Base-by-base conservation (phyloP, 2,329 filamentous ascomycete genomes). In the Rutstroemia sp. region DNA sequence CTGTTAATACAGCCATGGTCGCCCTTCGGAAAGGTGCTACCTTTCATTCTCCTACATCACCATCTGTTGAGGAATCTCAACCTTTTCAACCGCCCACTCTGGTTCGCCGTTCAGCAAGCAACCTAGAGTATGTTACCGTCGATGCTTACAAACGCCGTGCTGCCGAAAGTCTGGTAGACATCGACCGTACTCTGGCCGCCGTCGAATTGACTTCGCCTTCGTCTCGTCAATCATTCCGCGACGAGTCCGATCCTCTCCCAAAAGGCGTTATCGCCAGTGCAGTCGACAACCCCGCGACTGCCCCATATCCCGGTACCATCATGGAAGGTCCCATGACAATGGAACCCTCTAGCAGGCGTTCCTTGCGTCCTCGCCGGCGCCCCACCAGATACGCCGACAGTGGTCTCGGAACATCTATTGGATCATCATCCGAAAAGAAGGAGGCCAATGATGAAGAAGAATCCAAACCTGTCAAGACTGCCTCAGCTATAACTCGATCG, bases 381-480 rank as follows among this genome's bases (percentile, higher is more conserved):
- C 74, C 75, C 58, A 77, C 76, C 45, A 79, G 84, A 68, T 81
- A 84, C 67, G 94, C 89, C 16, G 92, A 96, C 74, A 95, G 91
- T 70, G 92, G 90, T 54, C 77, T 96, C 61, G 92, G 92, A 52
- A 88, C 89, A 45, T 96, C 91, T 44, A 78, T 96, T 66, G 81
- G 78, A 48, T 78, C 75, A 37, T 71, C 73, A 55, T 75, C 74
- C 56, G 77, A 81, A 61, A 79, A 82, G 69, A 70, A 74, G 62
- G 64, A 63, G 57, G 60, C 72, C 61, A 75, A 73, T 58, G 70
- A 76, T 5, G 62, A 65, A 17, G 44, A 57, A 34, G 61, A 78
- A 34, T 58, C 67, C 59, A 77, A 75, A 64, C 58, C 62, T 30
- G 74, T 74, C 61, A 68, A 72, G 17, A 71, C 73, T 61, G 73